These are phyloP conservation scores for Canariomyces notabilis DNA, from an alignment of 2,329 filamentous ascomycete genomes.

Conservation along the genomic window DNA sequence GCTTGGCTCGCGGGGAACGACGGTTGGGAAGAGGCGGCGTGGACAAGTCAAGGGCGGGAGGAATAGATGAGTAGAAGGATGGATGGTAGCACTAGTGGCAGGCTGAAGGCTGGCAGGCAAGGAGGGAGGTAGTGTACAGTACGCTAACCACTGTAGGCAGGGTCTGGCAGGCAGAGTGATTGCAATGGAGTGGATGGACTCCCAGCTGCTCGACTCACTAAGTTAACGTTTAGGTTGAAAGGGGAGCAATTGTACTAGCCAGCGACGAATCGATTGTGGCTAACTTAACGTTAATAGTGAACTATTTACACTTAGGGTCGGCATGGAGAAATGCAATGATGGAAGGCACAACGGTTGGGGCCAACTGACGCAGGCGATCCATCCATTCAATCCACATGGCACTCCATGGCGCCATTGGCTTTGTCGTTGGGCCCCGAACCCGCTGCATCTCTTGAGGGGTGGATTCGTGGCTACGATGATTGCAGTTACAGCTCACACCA, in stretches of 20 bases:
- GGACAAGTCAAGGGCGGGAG: not conserved
- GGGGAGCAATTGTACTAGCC: too few species aligned
- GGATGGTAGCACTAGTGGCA: too few species aligned
- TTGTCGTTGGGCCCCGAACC: not conserved
- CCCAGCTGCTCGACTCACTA: too few species aligned
- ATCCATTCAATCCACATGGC: conserved; percentile 1
- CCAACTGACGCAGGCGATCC: not conserved
- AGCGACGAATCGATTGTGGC: not conserved
- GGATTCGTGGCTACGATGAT: conserved; percentile 9
- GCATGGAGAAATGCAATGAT: not conserved
- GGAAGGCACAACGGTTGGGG: not conserved
- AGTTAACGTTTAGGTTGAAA: too few species aligned
- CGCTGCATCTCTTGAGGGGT: not conserved
- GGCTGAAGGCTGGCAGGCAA: not conserved
- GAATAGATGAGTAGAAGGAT: too few species aligned
- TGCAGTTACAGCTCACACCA: conserved; percentile 13
- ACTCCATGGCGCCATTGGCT: not conserved
- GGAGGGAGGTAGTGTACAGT: not conserved
- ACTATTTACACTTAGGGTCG: too few species aligned
- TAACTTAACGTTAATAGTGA: too few species aligned
- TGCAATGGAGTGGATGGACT: too few species aligned
- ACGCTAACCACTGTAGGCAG: too few species aligned
- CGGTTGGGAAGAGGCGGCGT: not conserved
- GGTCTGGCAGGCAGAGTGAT: too few species aligned
- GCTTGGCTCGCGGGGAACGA: not conserved